Evolutionary conservation across 768 basidiomycete genomes (phyloP), one percentile per base, ranked within the genome.

Genomic region (Pisolithus tinctorius): DNA sequence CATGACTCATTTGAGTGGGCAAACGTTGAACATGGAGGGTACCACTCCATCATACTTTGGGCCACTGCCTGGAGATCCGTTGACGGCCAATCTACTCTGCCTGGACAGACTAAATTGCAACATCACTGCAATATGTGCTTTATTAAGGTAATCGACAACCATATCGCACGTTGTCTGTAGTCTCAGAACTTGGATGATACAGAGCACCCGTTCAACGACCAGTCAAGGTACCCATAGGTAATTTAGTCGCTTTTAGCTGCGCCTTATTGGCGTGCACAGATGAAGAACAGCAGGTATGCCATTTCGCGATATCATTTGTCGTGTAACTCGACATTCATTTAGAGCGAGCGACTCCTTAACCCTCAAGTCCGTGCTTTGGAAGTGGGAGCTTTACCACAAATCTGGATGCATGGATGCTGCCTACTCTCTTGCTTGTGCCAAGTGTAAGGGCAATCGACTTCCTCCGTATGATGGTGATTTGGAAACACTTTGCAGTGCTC

Each of bases 201-300:
- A 89, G 86, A 43, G 69, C 81, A 11, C 65, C 74, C 2, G 72
- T 74, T 2, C 71, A 76, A 41, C 79, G 89, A 8, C 81, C 86
- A 16, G 81, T 92, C 0, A 74, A 76, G 55, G 61, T 92, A 8
- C 88, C 90, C 1, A 58, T 88, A n/a, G 89, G 87, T 4, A 61
- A 71, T 37, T 58, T 90, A 16, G 71, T 77, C 11, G 73, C 75
- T 41, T 75, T 90, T 30, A 71, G 74, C 25, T 61, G 70, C 25
- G 72, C 76, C 8, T 69, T 91, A 16, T 58, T 82, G 60, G 68
- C 61, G 64, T 80, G 67, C 39, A 72, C 74, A 9, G 58, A 48
- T 16, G 77, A 83, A 9, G 79, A 78, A 17, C 67, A 34, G 34
- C 34, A 71, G 60, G 78, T 76, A 30, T 8, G 9, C n/a, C 16